Evolutionary conservation across 768 basidiomycete species (phyloP).

Genomic region (Rhizopogon vulgaris): DNA sequence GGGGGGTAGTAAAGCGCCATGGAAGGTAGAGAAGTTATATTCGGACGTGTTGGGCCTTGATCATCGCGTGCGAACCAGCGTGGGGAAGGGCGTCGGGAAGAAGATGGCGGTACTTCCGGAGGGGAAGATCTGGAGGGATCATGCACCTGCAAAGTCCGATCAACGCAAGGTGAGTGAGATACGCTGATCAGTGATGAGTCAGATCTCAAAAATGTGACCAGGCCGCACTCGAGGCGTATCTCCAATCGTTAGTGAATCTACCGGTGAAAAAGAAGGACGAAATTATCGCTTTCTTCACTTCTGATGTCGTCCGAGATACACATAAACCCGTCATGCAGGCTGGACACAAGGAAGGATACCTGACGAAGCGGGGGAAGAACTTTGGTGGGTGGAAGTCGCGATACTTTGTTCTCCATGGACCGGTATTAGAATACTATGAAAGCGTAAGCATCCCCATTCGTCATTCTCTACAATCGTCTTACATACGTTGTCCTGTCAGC

Average conservation of each 20-base stretch:
- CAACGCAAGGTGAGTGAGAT: constrained; percentile 74
- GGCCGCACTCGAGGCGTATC: constrained; percentile 78
- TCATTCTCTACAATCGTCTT: constrained; percentile 7
- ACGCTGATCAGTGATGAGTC: constrained; percentile 2
- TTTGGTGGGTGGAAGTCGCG: constrained; percentile 98
- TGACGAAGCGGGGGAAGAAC: constrained; percentile 95
- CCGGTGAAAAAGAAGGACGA: constrained; percentile 86
- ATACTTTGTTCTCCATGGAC: constrained; percentile 90
- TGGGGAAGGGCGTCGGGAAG: constrained; percentile 66
- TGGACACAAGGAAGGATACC: constrained; percentile 90
- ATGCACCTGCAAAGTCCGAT: constrained; percentile 94
- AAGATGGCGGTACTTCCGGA: constrained; percentile 82
- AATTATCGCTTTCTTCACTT: constrained; percentile 87
- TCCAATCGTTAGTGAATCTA: constrained; percentile 76
- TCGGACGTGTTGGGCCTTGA: constrained; percentile 90
- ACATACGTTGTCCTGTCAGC: constrained; percentile 40
- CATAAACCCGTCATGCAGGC: constrained; percentile 72
- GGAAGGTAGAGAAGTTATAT: constrained; percentile 91
- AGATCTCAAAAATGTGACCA: constrained; percentile 22
- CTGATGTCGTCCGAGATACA: constrained; percentile 75
- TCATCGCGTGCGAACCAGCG: constrained; percentile 52
- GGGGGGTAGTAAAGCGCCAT: constrained; percentile 61
- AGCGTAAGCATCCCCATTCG: constrained; percentile 54
- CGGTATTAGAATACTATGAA: constrained; percentile 91
- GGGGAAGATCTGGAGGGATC: constrained; percentile 92